Base-by-base conservation (phyloP, 805 yeast species). In the Metschnikowia proteae region DNA sequence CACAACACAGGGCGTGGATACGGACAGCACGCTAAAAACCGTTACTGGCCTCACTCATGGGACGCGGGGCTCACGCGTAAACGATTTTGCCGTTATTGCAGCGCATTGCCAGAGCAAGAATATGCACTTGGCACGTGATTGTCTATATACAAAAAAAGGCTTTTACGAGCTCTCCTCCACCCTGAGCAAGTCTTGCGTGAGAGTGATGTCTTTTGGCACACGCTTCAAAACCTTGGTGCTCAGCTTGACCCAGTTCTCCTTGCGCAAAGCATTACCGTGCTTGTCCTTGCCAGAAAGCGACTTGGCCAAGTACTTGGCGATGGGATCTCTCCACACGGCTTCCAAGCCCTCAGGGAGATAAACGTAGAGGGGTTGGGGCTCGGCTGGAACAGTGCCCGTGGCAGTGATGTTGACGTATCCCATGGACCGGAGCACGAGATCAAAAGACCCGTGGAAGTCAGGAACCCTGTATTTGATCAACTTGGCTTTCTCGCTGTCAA, bases 371-470 rank as follows among this genome's bases (percentile, higher is more conserved):
- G 71, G 66, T 17, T 63, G 62, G 23, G 64, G 62, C 8, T 47
- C 49, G 1, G 40, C 46, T 23, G 61, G 61, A 40, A 52, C 49
- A 1, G 62, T 49, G 1, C 88, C 86, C 0, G 87, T 82, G 2
- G 90, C 84, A 5, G 73, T 74, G 11, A 86, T 61, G 33, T 80
- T 76, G 2, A 86, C 52, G 55, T 75, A 82, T 0, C 94, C 94
- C n/a, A 82, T 60, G 51, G 81, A 82, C 45, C 79, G 80, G 7
- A 86, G 55, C 2, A 86, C 84, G 27, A 86, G 57, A 57, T 86
- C 95, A 7, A 86, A 66, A 4, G 78, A 61, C 0, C 92, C 92
- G 50, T 65, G 70, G 56, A 86, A 86, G n/a, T 88, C 87, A 0
- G 94, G 92, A 3, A 86, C 70, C 2, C 78, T 70, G 52, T 75